Conservation (phyloP, 2,329 filamentous ascomycete species). For the Scedosporium minutisporum region DNA sequence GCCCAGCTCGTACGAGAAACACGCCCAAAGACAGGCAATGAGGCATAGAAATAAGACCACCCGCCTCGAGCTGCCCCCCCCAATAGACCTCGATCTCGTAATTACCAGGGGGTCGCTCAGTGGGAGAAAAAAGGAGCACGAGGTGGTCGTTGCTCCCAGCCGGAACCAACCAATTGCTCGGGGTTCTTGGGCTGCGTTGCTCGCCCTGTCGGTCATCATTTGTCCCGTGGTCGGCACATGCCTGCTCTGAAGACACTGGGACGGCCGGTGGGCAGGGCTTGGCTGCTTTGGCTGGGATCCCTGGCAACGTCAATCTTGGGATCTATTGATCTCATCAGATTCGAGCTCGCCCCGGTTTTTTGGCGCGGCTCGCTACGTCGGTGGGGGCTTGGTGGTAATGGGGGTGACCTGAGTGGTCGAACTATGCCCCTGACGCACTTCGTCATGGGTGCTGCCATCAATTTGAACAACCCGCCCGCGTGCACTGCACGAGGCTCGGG, state of each 20-base stretch:
- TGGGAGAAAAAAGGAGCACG: too few species aligned
- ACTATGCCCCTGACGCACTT: background rate
- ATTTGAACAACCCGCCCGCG: too few species aligned
- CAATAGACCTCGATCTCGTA: background rate
- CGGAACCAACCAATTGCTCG: background rate
- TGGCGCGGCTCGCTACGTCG: background rate
- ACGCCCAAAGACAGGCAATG: background rate
- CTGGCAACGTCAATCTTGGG: background rate
- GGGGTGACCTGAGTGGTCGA: background rate
- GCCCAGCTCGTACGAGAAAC: background rate
- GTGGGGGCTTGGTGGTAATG: background rate
- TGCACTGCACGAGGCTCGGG: too few species aligned
- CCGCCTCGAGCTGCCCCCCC: background rate
- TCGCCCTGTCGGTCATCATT: background rate
- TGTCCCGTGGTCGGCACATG: background rate
- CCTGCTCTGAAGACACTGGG: too few species aligned
- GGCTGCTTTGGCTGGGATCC: too few species aligned
- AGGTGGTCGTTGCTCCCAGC: background rate
- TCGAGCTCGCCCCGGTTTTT: too few species aligned
- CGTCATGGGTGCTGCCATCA: too few species aligned
- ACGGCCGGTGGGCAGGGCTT: too few species aligned
- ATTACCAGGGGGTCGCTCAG: too few species aligned
- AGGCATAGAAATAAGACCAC: background rate
- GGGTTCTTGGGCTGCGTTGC: background rate
- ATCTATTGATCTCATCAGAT: background rate